Base-by-base conservation (phyloP, 2,329 filamentous ascomycete genomes). In the Colletotrichum sp. region DNA sequence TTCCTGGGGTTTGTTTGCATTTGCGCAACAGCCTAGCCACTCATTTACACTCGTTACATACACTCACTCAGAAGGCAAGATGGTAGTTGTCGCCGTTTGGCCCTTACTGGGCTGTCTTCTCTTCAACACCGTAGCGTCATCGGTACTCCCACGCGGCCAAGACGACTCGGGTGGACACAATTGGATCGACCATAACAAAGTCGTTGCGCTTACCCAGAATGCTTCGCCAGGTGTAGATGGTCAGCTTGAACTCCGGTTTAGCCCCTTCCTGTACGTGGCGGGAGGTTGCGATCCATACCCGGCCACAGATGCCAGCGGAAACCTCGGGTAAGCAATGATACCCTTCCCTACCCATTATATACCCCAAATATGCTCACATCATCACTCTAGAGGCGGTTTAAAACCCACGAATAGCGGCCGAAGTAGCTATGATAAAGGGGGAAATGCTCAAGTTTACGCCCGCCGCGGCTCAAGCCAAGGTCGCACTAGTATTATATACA, bases 261-360 rank as follows among this genome's bases (percentile, higher is more conserved):
- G 13, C 36, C 68, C 68, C n/a, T 9, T 8, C 15, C 26, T 70
- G 13, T 44, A 6, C 34, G 57, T 52, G 2, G 8, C 8, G 4
- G 68, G 57, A 24, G 68, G 68, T 7, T 70, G 68, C 26, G 68
- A 70, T 52, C 68, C 68, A 5, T 70, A 70, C 18, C 57, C 68
- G 9, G 68, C 57, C 6, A 59, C 62, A 26, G 36, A 70, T 26
- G n/a, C 26, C 1, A 39, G 13, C n/a, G 66, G 52, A 7, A 60
- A 30, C 24, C 68, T 63, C n/a, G 57, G 68, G 57, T 70, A 70
- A 70, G 55, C 6, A 21, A 39, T 9, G 13, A 2, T 7, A 5
- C n/a, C 3, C 8, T 55, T 12, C 5, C 26, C n/a, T 21, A 2
- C 12, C 9, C 2, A 3, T 13, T 3, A 18, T 0, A 21, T 21